These are phyloP conservation scores for Radiomyces spectabilis DNA, from an alignment of 192 early-diverging fungal species.

Conservation along the genomic window DNA sequence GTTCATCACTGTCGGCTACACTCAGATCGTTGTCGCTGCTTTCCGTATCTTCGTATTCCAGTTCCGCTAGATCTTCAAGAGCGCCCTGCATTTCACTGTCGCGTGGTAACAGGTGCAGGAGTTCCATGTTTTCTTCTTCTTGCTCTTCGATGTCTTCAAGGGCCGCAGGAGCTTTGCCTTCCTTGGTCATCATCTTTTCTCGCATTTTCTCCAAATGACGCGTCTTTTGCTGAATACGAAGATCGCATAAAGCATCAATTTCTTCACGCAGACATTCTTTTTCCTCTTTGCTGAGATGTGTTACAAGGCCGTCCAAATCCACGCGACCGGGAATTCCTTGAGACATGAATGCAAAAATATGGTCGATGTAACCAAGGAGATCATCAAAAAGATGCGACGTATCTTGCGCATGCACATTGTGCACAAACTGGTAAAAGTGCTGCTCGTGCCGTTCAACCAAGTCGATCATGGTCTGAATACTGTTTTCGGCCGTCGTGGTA, in stretches of 20 bases:
- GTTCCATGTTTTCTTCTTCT: neutral
- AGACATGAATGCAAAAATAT: conserved; percentile 29
- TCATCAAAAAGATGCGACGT: conserved; percentile 38
- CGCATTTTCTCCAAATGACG: conserved; percentile 28
- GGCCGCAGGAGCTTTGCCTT: conserved; percentile 1
- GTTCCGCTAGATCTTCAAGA: conserved; percentile 37
- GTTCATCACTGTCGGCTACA: too few relatives aligned
- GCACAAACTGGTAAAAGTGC: conserved; percentile 49
- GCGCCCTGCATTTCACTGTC: conserved; percentile 2
- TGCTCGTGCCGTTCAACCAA: conserved; percentile 40
- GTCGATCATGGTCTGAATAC: conserved; percentile 31
- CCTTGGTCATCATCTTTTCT: conserved; percentile 23
- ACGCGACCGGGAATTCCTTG: conserved; percentile 23
- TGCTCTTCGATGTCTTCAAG: too few relatives aligned
- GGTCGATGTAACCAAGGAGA: conserved; percentile 39
- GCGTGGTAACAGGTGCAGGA: neutral
- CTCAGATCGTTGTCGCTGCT: too few relatives aligned
- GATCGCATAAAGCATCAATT: conserved; percentile 19
- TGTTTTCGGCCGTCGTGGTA: conserved; percentile 15
- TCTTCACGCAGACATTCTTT: conserved; percentile 19
- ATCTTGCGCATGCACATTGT: conserved; percentile 43
- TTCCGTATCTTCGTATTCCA: conserved; percentile 29
- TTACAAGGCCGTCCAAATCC: conserved; percentile 20
- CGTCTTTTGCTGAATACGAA: conserved; percentile 22
- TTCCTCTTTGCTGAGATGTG: conserved; percentile 12